A percentile compares a stretch with the other conserved stretches of the same genome.
Conservation (phyloP, 2,329 filamentous ascomycete genomes). For the Trichoderma koningiopsis region DNA sequence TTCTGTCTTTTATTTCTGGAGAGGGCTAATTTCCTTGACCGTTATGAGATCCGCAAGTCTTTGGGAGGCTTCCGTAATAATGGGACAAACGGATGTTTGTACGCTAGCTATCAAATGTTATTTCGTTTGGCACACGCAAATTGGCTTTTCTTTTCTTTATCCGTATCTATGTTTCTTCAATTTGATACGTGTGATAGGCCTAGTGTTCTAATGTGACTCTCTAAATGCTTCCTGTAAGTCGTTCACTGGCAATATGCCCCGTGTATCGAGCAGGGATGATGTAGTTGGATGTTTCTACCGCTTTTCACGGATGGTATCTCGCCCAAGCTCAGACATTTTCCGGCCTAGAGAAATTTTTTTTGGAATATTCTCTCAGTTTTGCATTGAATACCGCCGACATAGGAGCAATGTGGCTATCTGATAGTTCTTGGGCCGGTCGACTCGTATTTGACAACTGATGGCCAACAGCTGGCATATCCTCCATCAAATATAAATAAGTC, state of each 20-base stretch:
- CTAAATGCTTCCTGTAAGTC: background rate
- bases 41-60: background rate
- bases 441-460: background rate
- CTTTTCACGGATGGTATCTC: background rate
- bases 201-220: background rate
- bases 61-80: background rate
- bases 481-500: background rate
- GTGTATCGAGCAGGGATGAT: background rate
- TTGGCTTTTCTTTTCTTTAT: background rate
- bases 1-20: background rate
- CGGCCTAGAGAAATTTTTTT: background rate
- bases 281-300: background rate
- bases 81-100: background rate
- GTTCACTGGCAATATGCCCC: background rate
- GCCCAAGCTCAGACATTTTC: background rate
- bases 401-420: background rate
- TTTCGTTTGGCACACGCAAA: background rate
- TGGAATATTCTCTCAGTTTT: too few relatives aligned
- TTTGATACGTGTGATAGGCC: background rate
- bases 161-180: background rate
- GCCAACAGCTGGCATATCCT: background rate
- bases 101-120: background rate
- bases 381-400: background rate
- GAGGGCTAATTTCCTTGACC: background rate
- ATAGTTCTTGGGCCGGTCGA: background rate